Percentiles rank a stretch among this genome's conserved stretches.
phyloP scores from a whole-genome alignment of 768 basidiomycete species.

The Serendipita vermifera region DNA sequence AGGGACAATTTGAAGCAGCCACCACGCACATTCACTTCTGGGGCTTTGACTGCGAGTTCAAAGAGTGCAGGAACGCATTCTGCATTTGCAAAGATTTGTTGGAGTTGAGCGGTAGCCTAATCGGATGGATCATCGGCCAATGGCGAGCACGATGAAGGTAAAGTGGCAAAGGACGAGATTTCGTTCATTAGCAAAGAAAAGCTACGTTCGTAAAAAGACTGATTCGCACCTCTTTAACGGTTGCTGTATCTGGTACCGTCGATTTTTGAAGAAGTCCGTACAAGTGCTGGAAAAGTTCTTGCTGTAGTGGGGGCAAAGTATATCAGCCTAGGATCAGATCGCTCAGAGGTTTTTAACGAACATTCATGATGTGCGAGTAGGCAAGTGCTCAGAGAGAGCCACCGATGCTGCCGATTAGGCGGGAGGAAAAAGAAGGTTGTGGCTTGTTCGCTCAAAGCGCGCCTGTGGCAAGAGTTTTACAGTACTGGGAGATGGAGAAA shows the following conservation, averaged over 20 bases:
- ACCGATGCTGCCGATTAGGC: no score
- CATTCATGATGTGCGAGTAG: neutral
- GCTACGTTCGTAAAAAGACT: conserved; percentile 17
- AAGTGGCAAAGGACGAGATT: no score
- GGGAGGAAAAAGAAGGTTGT: no score
- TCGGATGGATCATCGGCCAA: conserved; percentile 9
- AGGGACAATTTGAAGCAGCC: neutral
- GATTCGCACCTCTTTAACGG: conserved; percentile 71
- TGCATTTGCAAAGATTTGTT: conserved; percentile 82
- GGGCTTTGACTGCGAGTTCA: conserved; percentile 70
- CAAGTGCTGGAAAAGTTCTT: conserved; percentile 56
- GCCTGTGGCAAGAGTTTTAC: no score
- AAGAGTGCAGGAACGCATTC: conserved; percentile 84
- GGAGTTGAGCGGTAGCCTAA: conserved; percentile 77
- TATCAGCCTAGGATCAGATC: neutral
- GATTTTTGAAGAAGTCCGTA: conserved; percentile 79
- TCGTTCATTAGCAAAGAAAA: conserved; percentile 14
- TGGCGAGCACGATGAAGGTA: conserved; percentile 10
- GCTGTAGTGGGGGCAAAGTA: conserved; percentile 19
- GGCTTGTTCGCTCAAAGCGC: no score
- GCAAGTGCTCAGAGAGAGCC: no score
- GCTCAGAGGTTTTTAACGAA: neutral
- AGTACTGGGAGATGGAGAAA: no score
- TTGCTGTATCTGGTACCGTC: conserved; percentile 74
- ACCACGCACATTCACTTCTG: conserved; percentile 63